Evolutionary conservation across 352 stramenopile species (phyloP).

Genomic region (Phytophthora aleatoria): DNA sequence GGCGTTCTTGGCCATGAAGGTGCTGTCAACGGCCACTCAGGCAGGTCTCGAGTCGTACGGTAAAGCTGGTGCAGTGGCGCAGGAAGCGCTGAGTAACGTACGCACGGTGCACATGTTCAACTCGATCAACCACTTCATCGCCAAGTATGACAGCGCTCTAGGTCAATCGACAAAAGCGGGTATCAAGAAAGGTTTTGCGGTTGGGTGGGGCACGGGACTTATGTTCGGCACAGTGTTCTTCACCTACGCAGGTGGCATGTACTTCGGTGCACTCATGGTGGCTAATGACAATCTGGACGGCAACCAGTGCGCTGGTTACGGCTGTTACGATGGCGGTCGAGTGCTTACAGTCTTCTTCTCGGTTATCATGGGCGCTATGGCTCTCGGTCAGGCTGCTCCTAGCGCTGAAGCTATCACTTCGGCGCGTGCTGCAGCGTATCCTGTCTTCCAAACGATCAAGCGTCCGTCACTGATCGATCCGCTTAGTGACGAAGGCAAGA

Average conservation of each 20-base stretch:
- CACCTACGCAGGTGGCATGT: slow-evolving; percentile 82
- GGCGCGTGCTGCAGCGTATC: slow-evolving; percentile 58
- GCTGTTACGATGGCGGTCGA: slow-evolving; percentile 67
- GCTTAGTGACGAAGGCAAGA: slow-evolving; percentile 42
- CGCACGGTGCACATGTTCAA: slow-evolving; percentile 86
- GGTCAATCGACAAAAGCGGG: slow-evolving; percentile 48
- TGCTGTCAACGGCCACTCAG: slow-evolving; percentile 53
- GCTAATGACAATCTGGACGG: slow-evolving; percentile 60
- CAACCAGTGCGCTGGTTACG: slow-evolving; percentile 37
- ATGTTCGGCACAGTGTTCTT: slow-evolving; percentile 75
- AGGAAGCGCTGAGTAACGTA: slow-evolving; percentile 75
- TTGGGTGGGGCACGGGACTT: slow-evolving; percentile 57
- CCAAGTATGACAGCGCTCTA: slow-evolving; percentile 65
- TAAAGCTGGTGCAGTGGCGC: slow-evolving; percentile 68
- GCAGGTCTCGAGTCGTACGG: slow-evolving; percentile 61
- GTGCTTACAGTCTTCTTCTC: slow-evolving; percentile 78
- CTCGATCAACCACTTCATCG: slow-evolving; percentile 55
- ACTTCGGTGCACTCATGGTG: slow-evolving; percentile 74
- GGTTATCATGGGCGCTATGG: slow-evolving; percentile 77
- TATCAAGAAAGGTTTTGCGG: slow-evolving; percentile 51
- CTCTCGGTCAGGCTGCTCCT: slow-evolving; percentile 66
- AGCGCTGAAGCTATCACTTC: slow-evolving; percentile 63
- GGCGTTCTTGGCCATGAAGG: slow-evolving; percentile 55
- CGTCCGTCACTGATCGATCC: slow-evolving; percentile 61
- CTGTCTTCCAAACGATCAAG: slow-evolving; percentile 75